phyloP scores from a whole-genome alignment of 2,329 filamentous ascomycete species.

The Cordyceps farinosa region DNA sequence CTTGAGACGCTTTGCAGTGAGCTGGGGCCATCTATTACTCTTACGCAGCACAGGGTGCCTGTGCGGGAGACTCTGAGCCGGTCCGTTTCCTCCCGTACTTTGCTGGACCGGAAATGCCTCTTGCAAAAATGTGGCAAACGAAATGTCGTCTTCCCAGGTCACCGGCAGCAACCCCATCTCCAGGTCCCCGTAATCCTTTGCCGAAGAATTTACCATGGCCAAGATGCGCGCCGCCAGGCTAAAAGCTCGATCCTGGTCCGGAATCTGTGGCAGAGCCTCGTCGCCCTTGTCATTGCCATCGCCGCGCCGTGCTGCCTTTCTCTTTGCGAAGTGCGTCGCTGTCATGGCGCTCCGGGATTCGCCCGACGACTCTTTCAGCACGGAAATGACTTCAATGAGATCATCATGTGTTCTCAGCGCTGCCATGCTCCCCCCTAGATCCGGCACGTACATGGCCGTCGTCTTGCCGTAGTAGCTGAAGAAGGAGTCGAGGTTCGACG shows the following conservation, averaged over 20 bases:
- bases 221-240: conserved; percentile 12
- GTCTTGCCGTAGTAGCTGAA: conserved; percentile 14
- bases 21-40: not conserved
- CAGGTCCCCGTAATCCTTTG: conserved; percentile 1
- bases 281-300: too few relatives aligned
- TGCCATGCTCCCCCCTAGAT: too few relatives aligned
- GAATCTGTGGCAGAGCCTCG: not conserved
- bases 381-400: conserved; percentile 1
- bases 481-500: conserved; percentile 1
- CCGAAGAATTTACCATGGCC: conserved; percentile 14
- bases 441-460: not conserved
- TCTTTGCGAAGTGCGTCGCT: not conserved
- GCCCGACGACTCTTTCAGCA: not conserved
- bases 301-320: not conserved
- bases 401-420: conserved; percentile 6
- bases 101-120: not conserved
- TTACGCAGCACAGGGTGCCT: too few relatives aligned
- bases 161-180: conserved; percentile 10
- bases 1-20: conserved; percentile 15
- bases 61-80: too few relatives aligned
- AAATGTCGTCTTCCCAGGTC: conserved; percentile 6
- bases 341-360: not conserved
- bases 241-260: conserved; percentile 17
- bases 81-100: too few relatives aligned
- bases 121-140: not conserved